Percentiles rank a stretch among this genome's conserved stretches.
Conservation (phyloP, 345 rosid species). For the Hibiscus tridactylites region DNA sequence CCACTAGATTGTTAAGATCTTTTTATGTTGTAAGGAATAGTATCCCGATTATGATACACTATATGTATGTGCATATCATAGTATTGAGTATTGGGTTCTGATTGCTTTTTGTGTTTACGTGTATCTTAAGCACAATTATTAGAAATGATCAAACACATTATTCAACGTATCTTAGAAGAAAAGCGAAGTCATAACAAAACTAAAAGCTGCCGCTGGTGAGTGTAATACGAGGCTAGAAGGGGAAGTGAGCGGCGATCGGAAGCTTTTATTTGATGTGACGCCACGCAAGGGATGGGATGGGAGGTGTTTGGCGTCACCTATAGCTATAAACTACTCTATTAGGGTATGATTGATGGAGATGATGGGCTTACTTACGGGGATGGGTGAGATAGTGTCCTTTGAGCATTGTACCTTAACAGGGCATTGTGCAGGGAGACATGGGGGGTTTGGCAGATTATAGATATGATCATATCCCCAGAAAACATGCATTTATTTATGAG, state of each 20-base stretch:
- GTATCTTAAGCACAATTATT: not conserved
- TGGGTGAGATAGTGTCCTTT: not conserved
- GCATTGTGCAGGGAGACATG: constrained; percentile 6
- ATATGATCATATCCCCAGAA: not conserved
- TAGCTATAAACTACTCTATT: not conserved
- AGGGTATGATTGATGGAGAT: no score
- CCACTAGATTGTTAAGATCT: constrained; percentile 32
- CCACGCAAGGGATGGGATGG: not conserved
- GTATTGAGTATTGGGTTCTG: not conserved
- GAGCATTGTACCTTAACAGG: not conserved
- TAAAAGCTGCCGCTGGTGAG: no score
- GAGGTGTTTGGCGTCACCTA: constrained; percentile 15
- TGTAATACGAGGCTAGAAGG: no score
- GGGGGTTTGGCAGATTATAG: not conserved
- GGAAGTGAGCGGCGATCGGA: not conserved
- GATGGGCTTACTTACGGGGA: not conserved
- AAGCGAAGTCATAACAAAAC: no score
- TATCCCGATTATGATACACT: not conserved
- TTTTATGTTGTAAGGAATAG: not conserved
- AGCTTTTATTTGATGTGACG: constrained; percentile 13
- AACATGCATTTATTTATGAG: not conserved
- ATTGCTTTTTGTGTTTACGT: not conserved
- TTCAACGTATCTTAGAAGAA: not conserved
- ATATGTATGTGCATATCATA: not conserved
- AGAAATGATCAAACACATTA: not conserved